Evolutionary conservation across 805 yeast species (phyloP).

Genomic region (Sugiyamaella qingdaonensis): DNA sequence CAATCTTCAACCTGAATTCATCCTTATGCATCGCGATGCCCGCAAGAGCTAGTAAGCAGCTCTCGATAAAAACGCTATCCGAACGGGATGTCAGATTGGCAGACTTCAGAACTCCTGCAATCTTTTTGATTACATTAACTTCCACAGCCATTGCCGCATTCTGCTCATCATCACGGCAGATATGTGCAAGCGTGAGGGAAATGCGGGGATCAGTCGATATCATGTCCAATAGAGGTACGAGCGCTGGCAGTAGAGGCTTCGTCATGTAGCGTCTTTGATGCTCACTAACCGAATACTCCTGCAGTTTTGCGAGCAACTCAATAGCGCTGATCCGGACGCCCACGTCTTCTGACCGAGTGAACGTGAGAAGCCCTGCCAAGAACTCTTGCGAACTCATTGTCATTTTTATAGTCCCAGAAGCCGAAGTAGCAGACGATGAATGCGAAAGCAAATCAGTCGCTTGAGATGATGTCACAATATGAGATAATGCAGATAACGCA

Average conservation of each 20-base stretch:
- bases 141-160: conserved; percentile 32
- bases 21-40: conserved; percentile 33
- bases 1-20: conserved; percentile 26
- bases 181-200: conserved; percentile 25
- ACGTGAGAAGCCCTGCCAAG: conserved; percentile 16
- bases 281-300: conserved; percentile 18
- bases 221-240: conserved; percentile 29
- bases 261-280: conserved; percentile 19
- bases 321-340: conserved; percentile 22
- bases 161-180: conserved; percentile 32
- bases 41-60: conserved; percentile 29
- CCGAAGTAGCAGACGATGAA: not conserved
- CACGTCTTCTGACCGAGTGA: conserved; percentile 20
- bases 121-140: conserved; percentile 29
- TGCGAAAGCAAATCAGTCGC: conserved; percentile 6
- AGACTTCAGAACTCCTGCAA: conserved; percentile 20
- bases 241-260: conserved; percentile 28
- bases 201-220: conserved; percentile 24
- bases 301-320: conserved; percentile 24
- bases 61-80: conserved; percentile 27
- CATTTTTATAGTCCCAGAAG: not conserved
- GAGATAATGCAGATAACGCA: conserved; percentile 25
- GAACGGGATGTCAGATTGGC: conserved; percentile 20
- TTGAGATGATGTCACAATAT: conserved; percentile 15
- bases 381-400: conserved; percentile 10